Base-by-base conservation (phyloP, 2,329 filamentous ascomycete genomes). In the Alternaria sp. region DNA sequence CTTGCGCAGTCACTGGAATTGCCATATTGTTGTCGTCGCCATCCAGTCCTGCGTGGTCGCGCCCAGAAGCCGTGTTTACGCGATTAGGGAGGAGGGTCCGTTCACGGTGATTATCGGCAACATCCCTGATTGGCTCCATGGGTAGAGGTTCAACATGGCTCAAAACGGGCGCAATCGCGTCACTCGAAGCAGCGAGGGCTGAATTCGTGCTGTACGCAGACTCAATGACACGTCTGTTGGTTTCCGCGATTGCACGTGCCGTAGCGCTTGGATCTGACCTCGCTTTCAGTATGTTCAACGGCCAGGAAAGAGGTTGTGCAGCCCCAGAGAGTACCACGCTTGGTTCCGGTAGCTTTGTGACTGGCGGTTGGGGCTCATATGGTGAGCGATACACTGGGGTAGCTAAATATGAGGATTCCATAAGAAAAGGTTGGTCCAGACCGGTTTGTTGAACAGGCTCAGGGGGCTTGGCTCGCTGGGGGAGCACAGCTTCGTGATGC, bases 71-170 rank as follows among this genome's bases (percentile, higher is more conserved):
- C 22, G 20, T 52, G 52, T 62, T 46, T 51, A 54, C 49, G 62
- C 52, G 62, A 54, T 26, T 42, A 7, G 20, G 8, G 26, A 51
- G 53, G 65, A 56, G 51, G 65, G 56, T 48, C 63, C 51, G 63
- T 62, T 62, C 65, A 30, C 48, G 49, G 26, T 60, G 38, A 14
- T 20, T 12, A 12, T 54, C 65, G 51, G 65, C 47, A 34, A 48
- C 41, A 51, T 26, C 28, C 42, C 63, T 44, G 59, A 63, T 59
- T 59, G 53, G 47, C 53, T 46, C 41, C n/a, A 39, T 26, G 18
- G 41, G 44, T 47, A 20, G 36, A 24, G 41, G 34, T 36, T 47
- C 53, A 12, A 38, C 18, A 44, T 51, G 28, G 48, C 24, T 44
- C 36, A 28, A 20, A n/a, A 5, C 20, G 16, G 48, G 44, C 41